Percentiles rank a stretch among this genome's conserved stretches.
phyloP scores from a whole-genome alignment of 768 basidiomycete species.

The Podaxis rugospora region DNA sequence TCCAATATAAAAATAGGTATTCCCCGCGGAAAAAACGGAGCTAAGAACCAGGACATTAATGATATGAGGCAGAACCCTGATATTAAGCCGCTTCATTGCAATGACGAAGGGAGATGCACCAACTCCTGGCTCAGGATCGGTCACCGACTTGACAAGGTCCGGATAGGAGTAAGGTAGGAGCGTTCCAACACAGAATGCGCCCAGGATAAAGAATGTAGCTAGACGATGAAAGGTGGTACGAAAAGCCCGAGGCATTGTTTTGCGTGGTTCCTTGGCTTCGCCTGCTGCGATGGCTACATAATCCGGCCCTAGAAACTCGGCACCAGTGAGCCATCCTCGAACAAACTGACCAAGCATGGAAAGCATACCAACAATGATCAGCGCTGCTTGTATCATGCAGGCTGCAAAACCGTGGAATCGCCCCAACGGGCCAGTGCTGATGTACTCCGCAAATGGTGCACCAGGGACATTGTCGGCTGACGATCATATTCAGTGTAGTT shows the following conservation, averaged over 20 bases:
- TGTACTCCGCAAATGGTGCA: constrained; percentile 55
- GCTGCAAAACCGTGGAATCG: constrained; percentile 61
- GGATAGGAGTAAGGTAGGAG: constrained; percentile 72
- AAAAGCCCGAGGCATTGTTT: constrained; percentile 68
- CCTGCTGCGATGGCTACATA: constrained; percentile 62
- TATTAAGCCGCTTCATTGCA: constrained; percentile 65
- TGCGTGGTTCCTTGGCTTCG: constrained; percentile 67
- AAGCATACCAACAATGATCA: constrained; percentile 47
- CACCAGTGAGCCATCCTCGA: neutral
- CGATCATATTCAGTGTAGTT: neutral
- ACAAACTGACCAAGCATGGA: too few relatives aligned
- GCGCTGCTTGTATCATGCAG: constrained; percentile 57
- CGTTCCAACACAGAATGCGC: constrained; percentile 69
- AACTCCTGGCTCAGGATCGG: constrained; percentile 51
- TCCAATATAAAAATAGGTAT: constrained; percentile 61
- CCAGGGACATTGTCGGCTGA: constrained; percentile 40
- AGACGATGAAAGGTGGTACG: constrained; percentile 77
- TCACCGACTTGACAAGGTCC: constrained; percentile 44
- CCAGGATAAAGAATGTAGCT: constrained; percentile 71
- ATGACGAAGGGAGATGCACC: constrained; percentile 83
- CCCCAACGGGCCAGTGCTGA: constrained; percentile 49
- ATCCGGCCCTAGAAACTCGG: constrained; percentile 36
- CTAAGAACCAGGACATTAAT: constrained; percentile 71
- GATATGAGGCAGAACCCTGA: constrained; percentile 62
- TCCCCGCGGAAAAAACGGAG: constrained; percentile 70